phyloP scores from a whole-genome alignment of 257 asterid species.

The Voacanga thouarsii region DNA sequence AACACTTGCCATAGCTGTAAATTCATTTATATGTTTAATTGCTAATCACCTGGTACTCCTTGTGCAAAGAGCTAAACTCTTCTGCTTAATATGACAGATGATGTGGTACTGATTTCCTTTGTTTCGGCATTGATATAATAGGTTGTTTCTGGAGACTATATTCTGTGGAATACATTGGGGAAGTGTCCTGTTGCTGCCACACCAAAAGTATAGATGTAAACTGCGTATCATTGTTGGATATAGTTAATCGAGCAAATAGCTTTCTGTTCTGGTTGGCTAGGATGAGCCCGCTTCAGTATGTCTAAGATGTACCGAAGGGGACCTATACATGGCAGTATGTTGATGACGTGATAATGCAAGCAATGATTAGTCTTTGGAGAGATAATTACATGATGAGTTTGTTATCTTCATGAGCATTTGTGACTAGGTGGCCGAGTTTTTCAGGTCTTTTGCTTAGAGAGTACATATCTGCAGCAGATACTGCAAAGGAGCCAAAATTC shows the following conservation, averaged over 20 bases:
- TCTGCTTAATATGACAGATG: conserved; percentile 2
- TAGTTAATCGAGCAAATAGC: conserved; percentile 5
- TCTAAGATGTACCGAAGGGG: background rate
- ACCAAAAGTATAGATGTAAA: conserved; percentile 41
- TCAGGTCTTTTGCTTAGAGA: background rate
- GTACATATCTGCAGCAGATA: background rate
- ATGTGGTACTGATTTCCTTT: conserved; percentile 1
- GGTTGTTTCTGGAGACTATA: conserved; percentile 90
- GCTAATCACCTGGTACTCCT: background rate
- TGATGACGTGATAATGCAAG: background rate
- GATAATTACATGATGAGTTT: background rate
- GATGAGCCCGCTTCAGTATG: conserved; percentile 9
- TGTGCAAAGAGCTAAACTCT: background rate
- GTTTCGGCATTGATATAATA: conserved; percentile 30
- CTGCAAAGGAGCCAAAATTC: background rate
- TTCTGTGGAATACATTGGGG: conserved; percentile 91
- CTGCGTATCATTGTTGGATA: conserved; percentile 1
- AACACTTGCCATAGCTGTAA: background rate
- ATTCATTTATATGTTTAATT: background rate
- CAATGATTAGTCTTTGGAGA: background rate
- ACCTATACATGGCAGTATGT: background rate
- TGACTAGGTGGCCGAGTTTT: background rate
- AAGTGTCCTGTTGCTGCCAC: conserved; percentile 81
- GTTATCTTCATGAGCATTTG: background rate
- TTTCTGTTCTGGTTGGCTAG: background rate